Percentiles rank a stretch among this genome's conserved stretches.
phyloP scores from a whole-genome alignment of 2,329 filamentous ascomycete species.

The Verticillium nubilum region DNA sequence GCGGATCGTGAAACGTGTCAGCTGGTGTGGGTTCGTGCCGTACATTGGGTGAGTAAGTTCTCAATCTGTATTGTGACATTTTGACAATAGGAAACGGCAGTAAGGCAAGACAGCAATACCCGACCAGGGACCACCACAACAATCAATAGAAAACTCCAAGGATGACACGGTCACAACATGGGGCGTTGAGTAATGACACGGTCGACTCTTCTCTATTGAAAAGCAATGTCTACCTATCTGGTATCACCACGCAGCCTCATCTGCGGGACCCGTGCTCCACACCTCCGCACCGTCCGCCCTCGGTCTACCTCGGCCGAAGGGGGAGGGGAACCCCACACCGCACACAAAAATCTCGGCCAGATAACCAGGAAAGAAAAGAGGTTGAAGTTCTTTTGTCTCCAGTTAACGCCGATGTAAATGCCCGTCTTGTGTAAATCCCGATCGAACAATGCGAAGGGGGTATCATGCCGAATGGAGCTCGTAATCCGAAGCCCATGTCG shows the following conservation, averaged over 20 bases:
- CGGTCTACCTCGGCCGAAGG: background rate
- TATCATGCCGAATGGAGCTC: constrained; percentile 29
- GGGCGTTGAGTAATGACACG: background rate
- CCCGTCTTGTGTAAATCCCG: constrained; percentile 11
- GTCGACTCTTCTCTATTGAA: background rate
- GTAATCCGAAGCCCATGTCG: background rate
- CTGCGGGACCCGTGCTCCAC: background rate
- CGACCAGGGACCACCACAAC: background rate
- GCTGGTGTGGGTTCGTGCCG: too few relatives aligned
- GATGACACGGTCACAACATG: background rate
- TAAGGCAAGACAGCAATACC: too few relatives aligned
- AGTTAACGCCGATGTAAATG: constrained; percentile 30
- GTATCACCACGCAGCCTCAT: background rate
- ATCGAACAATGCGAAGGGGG: constrained; percentile 19
- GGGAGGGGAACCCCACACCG: background rate
- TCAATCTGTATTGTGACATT: too few relatives aligned
- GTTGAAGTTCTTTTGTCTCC: constrained; percentile 43
- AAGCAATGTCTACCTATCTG: constrained; percentile 5
- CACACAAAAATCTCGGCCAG: constrained; percentile 25
- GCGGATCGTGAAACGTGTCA: too few relatives aligned
- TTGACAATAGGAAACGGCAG: too few relatives aligned
- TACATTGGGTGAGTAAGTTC: too few relatives aligned
- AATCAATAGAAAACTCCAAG: background rate
- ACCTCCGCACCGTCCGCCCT: background rate
- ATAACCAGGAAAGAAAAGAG: constrained; percentile 38